Evolutionary conservation across 139 green algal genomes (phyloP).

Genomic region (Nannochloris sp.): DNA sequence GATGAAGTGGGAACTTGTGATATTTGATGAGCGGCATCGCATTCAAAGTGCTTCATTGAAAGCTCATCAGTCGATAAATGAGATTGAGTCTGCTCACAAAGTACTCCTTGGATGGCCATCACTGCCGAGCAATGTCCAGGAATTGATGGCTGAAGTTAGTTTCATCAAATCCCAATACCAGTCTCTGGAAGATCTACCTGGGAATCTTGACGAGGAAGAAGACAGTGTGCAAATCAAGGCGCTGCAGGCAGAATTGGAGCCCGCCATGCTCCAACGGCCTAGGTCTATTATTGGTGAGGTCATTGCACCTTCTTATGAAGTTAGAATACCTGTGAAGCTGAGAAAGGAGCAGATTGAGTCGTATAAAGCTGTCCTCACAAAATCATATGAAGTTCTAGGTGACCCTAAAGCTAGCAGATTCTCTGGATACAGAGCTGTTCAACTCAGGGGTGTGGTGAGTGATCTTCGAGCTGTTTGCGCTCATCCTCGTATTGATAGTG

Average conservation of each 20-base stretch:
- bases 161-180: slow-evolving; percentile 32
- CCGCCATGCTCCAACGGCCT: slow-evolving; percentile 13
- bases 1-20: slow-evolving; percentile 53
- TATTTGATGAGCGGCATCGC: slow-evolving; percentile 62
- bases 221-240: slow-evolving; percentile 15
- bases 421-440: slow-evolving; percentile 26
- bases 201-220: slow-evolving; percentile 14
- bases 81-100: slow-evolving; percentile 28
- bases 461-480: slow-evolving; percentile 45
- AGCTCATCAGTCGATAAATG: slow-evolving; percentile 27
- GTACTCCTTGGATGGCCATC: slow-evolving; percentile 33
- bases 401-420: slow-evolving; percentile 41
- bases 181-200: slow-evolving; percentile 18
- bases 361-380: slow-evolving; percentile 47
- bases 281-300: slow-evolving; percentile 10
- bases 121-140: slow-evolving; percentile 7
- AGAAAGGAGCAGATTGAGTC: slow-evolving; percentile 31
- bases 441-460: slow-evolving; percentile 37
- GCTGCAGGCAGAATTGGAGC: slow-evolving; percentile 23
- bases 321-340: slow-evolving; percentile 41
- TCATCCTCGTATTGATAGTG: slow-evolving; percentile 27
- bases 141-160: slow-evolving; percentile 20
- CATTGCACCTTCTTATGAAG: slow-evolving; percentile 27
- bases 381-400: slow-evolving; percentile 47
- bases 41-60: slow-evolving; percentile 24